Evolutionary conservation across 2,329 filamentous ascomycete species (phyloP).

Genomic region (Aspergillus oerlinghausenensis): DNA sequence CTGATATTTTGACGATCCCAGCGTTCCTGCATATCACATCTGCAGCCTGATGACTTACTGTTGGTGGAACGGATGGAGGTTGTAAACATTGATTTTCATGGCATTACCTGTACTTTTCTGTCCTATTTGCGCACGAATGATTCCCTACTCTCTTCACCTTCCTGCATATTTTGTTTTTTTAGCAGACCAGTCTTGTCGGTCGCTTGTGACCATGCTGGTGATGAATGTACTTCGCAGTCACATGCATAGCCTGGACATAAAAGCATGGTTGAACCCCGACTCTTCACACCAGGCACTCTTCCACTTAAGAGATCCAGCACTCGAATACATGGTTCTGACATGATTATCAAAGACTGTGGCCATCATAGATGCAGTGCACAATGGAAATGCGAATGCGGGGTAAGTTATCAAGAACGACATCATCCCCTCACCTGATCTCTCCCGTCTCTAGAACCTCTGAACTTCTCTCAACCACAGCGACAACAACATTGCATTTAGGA

Average conservation of each 20-base stretch:
- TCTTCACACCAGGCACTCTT: neutral
- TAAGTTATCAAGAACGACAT: neutral
- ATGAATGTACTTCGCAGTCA: neutral
- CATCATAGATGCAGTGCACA: neutral
- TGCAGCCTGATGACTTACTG: constrained; percentile 4
- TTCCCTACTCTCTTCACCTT: constrained; percentile 16
- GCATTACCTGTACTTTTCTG: neutral
- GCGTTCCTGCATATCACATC: constrained; percentile 12
- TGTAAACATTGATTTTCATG: constrained; percentile 10
- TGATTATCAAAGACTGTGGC: neutral
- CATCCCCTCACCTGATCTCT: neutral
- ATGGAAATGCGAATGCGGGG: neutral
- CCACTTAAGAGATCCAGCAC: neutral
- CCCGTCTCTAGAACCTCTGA: neutral
- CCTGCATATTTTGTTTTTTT: neutral
- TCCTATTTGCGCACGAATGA: constrained; percentile 8
- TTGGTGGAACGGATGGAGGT: constrained; percentile 5
- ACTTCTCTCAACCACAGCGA: neutral
- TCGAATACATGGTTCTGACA: too few species aligned
- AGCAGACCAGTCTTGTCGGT: neutral
- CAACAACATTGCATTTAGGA: neutral
- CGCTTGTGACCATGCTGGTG: neutral
- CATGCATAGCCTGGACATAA: neutral
- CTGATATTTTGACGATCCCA: neutral
- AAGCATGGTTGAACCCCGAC: neutral